Base-by-base conservation (phyloP, 331 rosid genomes). In the Acacia pycnantha region DNA sequence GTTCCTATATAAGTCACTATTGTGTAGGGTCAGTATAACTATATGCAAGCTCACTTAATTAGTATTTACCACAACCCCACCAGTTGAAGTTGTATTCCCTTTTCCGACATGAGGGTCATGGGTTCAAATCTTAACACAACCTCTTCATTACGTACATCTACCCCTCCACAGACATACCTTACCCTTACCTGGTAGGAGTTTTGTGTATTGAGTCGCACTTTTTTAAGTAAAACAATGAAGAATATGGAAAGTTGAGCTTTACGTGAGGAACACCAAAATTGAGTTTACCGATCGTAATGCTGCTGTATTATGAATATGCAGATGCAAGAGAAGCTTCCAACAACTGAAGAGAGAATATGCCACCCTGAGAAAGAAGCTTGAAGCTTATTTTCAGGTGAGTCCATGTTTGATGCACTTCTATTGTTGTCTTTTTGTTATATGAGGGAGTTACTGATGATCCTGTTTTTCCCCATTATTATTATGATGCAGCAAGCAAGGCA, bases 311-410 rank as follows among this genome's bases (percentile, higher is more conserved):
- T 69, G 50, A 61, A 79, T 77, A 84, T 68, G 70, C 90, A 95
- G 98, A 84, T 95, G 98, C 85, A 84, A 58, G 87, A 95, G 85
- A 89, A 85, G 90, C 66, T 91, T 95, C 86, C 98, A 90, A 85
- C 97, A 86, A 78, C 44, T 93, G 86, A 93, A 95, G 90, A 91
- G 73, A 82, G 98, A 95, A 80, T 90, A 95, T 88, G 81, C 89
- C 77, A 47, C 88, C 37, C 94, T 95, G 66, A 91, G 85, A 77
- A 95, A 88, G 90, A 95, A 90, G 79, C 97, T 95, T 76, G 98
- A 93, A 78, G 91, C 98, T 76, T 95, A 93, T 88, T 95, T 95
- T 86, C 98, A 93, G 97, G 98, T 94, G 77, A 56, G 15, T 29
- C 22, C 43, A 27, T 80, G 9, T 43, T n/a, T 44, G 43, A 47